Evolutionary conservation across 1,284 basidiomycete species (phyloP).

Genomic region (Crepidotus sp.): DNA sequence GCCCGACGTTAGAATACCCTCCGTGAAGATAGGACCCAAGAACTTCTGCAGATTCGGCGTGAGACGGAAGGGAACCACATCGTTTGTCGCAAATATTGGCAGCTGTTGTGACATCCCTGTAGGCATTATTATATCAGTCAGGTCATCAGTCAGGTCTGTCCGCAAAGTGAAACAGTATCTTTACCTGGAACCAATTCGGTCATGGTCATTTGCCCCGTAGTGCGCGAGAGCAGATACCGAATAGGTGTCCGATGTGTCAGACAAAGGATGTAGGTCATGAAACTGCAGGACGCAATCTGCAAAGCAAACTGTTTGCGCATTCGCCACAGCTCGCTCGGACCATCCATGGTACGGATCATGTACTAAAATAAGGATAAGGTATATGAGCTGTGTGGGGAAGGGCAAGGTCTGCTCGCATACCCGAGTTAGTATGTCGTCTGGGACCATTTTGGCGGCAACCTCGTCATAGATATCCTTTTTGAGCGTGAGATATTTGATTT

Average conservation of each 20-base stretch:
- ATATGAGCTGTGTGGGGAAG: background rate
- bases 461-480: constrained; percentile 92
- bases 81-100: constrained; percentile 71
- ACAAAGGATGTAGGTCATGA: constrained; percentile 88
- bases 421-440: constrained; percentile 80
- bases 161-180: too few species aligned
- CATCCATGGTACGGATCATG: constrained; percentile 81
- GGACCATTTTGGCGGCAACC: constrained; percentile 82
- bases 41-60: constrained; percentile 97
- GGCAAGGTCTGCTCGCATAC: constrained; percentile 36
- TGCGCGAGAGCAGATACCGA: constrained; percentile 83
- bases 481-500: constrained; percentile 64
- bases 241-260: constrained; percentile 79
- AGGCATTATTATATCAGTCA: too few species aligned
- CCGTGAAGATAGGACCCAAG: constrained; percentile 81
- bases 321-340: constrained; percentile 86
- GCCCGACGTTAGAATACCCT: constrained; percentile 81
- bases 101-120: constrained; percentile 31
- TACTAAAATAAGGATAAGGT: constrained; percentile 49
- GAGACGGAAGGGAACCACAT: constrained; percentile 93
- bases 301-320: constrained; percentile 96
- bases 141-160: too few species aligned
- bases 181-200: constrained; percentile 81
- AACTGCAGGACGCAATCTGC: constrained; percentile 83
- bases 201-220: constrained; percentile 87